Percentiles rank a stretch among this genome's conserved stretches.
phyloP scores from a whole-genome alignment of 257 asterid genomes.

The Ehretia macrophylla region DNA sequence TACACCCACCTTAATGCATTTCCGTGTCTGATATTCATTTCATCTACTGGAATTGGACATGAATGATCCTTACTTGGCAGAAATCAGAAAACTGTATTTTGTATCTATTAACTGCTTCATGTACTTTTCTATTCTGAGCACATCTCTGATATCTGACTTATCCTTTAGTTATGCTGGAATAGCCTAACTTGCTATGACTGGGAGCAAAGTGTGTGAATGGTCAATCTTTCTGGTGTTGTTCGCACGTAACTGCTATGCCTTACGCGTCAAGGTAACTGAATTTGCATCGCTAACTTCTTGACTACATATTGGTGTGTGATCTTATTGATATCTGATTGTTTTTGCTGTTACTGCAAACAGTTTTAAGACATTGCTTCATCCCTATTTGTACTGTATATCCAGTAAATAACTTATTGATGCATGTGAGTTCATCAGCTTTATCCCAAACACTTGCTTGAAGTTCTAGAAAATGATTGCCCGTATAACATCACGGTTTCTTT shows the following conservation, averaged over 20 bases:
- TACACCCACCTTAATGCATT: too few species aligned
- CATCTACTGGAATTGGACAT: too few species aligned
- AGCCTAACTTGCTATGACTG: neutral
- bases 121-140: neutral
- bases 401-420: neutral
- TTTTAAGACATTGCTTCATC: neutral
- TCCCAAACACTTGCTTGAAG: neutral
- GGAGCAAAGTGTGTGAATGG: too few species aligned
- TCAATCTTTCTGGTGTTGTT: too few species aligned
- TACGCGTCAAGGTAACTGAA: neutral
- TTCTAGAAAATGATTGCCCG: too few species aligned
- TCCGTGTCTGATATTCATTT: too few species aligned
- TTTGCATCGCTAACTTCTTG: neutral
- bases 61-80: too few species aligned
- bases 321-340: neutral
- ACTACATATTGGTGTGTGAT: neutral
- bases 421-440: neutral
- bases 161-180: neutral
- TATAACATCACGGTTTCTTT: neutral
- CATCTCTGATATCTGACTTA: neutral
- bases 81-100: too few species aligned
- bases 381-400: neutral
- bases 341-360: slow-evolving; percentile 2
- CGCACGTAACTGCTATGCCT: neutral
- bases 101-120: neutral